These are phyloP conservation scores for Ulvella scutata DNA, from an alignment of 139 green algal species.

Conservation along the genomic window DNA sequence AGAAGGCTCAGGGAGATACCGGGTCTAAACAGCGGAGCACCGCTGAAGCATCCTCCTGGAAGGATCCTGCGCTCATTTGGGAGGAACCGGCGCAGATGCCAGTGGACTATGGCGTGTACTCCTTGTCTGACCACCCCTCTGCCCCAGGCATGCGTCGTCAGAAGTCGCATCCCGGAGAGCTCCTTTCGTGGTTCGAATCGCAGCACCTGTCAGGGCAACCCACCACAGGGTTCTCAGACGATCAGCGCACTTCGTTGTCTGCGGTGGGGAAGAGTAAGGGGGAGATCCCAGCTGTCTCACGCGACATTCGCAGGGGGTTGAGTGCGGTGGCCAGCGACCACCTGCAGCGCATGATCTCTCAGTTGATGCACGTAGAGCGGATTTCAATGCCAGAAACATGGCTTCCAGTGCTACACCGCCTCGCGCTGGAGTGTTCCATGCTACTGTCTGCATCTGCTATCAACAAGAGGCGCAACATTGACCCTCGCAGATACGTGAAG, in stretches of 20 bases:
- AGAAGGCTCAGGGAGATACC: background rate
- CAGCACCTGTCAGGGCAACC: background rate
- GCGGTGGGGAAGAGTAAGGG: background rate
- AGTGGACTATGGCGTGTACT: background rate
- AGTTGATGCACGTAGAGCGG: constrained; percentile 41
- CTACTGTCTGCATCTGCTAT: constrained; percentile 23
- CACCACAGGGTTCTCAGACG: background rate
- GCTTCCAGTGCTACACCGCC: constrained; percentile 23
- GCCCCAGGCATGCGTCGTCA: background rate
- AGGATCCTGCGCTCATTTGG: background rate
- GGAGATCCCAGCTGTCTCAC: background rate
- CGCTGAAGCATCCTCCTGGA: background rate
- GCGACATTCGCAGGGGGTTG: background rate
- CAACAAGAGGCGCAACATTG: constrained; percentile 19
- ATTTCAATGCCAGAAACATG: constrained; percentile 20
- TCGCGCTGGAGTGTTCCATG: constrained; percentile 27
- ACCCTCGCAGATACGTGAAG: constrained; percentile 52
- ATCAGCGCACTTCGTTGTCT: background rate
- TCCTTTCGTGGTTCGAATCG: background rate
- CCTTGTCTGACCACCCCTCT: background rate
- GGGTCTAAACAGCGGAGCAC: background rate
- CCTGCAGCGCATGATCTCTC: constrained; percentile 32
- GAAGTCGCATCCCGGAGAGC: background rate
- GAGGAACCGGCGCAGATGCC: background rate
- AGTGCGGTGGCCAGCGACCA: constrained; percentile 29